Percentiles rank a stretch among this genome's conserved stretches.
Evolutionary conservation across 495 filamentous ascomycete species (phyloP).

Genomic region (Neurospora sp.): DNA sequence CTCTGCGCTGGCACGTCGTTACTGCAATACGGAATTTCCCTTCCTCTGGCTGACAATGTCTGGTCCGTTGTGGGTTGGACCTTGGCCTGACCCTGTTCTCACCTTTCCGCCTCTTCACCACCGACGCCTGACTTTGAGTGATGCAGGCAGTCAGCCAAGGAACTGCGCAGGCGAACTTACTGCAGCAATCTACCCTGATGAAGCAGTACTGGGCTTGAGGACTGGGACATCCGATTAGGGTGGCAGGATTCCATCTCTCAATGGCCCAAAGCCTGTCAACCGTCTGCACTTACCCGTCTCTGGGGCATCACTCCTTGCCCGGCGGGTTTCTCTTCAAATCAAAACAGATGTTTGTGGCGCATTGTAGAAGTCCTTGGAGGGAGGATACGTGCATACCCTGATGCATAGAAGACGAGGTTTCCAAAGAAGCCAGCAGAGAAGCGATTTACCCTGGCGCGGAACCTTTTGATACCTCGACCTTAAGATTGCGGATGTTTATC

Average conservation of each 20-base stretch:
- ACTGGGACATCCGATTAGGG: slow-evolving; percentile 6
- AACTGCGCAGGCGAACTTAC: slow-evolving; percentile 1
- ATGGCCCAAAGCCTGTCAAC: slow-evolving; percentile 15
- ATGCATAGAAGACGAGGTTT: slow-evolving; percentile 24
- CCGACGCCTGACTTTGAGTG: background rate
- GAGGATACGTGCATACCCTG: slow-evolving; percentile 23
- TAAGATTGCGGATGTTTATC: slow-evolving; percentile 5
- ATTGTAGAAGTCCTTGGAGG: slow-evolving; percentile 16
- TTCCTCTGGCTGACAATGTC: background rate
- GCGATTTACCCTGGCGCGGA: slow-evolving; percentile 1
- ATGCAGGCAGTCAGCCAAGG: background rate
- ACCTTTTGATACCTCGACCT: slow-evolving; percentile 7
- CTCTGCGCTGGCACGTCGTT: slow-evolving; percentile 5
- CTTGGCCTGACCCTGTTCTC: slow-evolving; percentile 1
- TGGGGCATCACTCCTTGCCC: slow-evolving; percentile 12
- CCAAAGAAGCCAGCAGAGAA: slow-evolving; percentile 10
- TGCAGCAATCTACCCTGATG: background rate
- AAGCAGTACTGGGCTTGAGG: background rate
- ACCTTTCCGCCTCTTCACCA: slow-evolving; percentile 1
- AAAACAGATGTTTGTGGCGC: slow-evolving; percentile 20
- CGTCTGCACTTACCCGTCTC: slow-evolving; percentile 21
- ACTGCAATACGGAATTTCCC: slow-evolving; percentile 1
- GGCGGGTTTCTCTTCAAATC: slow-evolving; percentile 15
- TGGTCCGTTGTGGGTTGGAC: background rate
- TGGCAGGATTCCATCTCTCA: slow-evolving; percentile 6